Conservation (phyloP, 306 rosid species). For the Abrus precatorius region DNA sequence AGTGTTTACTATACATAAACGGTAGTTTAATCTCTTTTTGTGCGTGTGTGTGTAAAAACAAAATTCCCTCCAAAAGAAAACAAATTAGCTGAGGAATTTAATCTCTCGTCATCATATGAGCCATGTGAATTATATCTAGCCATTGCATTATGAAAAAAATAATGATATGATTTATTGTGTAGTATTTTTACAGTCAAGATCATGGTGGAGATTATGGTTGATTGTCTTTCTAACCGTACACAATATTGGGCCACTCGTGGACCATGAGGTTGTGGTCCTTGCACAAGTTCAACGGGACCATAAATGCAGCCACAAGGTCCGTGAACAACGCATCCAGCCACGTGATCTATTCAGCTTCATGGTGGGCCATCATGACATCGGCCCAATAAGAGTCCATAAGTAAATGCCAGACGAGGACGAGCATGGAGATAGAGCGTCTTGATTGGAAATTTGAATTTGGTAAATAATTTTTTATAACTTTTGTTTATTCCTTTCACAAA, state of each 20-base stretch:
- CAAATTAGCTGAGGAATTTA: neutral
- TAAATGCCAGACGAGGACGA: neutral
- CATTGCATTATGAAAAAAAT: neutral
- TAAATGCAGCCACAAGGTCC: slow-evolving; percentile 48
- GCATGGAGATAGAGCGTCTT: neutral
- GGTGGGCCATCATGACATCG: slow-evolving; percentile 53
- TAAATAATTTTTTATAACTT: neutral
- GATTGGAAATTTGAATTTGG: neutral
- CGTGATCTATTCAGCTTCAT: slow-evolving; percentile 52
- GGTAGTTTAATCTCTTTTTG: neutral
- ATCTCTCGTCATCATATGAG: neutral
- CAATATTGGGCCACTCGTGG: slow-evolving; percentile 51
- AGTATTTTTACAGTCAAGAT: neutral
- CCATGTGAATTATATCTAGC: neutral
- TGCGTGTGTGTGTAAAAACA: neutral
- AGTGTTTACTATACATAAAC: neutral
- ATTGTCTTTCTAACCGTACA: slow-evolving; percentile 4
- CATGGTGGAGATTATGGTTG: neutral
- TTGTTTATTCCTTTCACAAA: neutral
- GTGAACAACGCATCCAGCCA: slow-evolving; percentile 58
- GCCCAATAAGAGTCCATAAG: slow-evolving; percentile 60
- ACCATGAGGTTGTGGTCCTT: slow-evolving; percentile 44
- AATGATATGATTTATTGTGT: neutral
- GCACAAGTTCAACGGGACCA: slow-evolving; percentile 44
- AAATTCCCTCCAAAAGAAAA: neutral